A percentile compares a stretch with the other conserved stretches of the same genome.
phyloP scores from a whole-genome alignment of 192 early-diverging fungal species.

The Entophlyctis helioformis region DNA sequence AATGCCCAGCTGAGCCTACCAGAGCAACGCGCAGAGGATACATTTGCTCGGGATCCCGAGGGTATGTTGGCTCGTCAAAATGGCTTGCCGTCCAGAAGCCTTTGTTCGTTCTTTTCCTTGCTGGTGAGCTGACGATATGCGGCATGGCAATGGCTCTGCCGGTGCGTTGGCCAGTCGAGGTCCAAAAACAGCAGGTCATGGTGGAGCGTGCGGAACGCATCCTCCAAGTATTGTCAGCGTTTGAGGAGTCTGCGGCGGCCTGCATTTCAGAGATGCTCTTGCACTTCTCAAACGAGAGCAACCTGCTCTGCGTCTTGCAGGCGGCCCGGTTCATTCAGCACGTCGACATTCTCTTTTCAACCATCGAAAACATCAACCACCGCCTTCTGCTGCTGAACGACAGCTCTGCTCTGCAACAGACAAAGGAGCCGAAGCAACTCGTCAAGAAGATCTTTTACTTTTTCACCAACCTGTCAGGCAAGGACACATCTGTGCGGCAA shows the following conservation, averaged over 20 bases:
- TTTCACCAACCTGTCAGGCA: slow-evolving; percentile 78
- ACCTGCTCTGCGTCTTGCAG: slow-evolving; percentile 68
- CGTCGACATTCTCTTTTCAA: slow-evolving; percentile 82
- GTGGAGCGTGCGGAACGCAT: slow-evolving; percentile 86
- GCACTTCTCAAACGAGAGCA: slow-evolving; percentile 75
- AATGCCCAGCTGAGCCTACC: too few relatives aligned
- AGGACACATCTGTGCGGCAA: slow-evolving; percentile 29
- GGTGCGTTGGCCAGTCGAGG: slow-evolving; percentile 33
- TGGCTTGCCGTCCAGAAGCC: too few relatives aligned
- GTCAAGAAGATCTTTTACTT: slow-evolving; percentile 92
- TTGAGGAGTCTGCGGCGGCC: slow-evolving; percentile 91
- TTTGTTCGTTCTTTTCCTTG: too few relatives aligned
- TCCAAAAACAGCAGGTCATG: slow-evolving; percentile 48
- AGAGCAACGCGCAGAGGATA: too few relatives aligned
- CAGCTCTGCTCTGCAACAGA: slow-evolving; percentile 31
- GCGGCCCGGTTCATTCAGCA: slow-evolving; percentile 81
- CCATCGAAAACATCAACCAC: slow-evolving; percentile 76
- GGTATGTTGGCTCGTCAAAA: too few relatives aligned
- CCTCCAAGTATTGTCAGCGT: slow-evolving; percentile 81
- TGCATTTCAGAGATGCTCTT: slow-evolving; percentile 93
- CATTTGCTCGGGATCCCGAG: too few relatives aligned
- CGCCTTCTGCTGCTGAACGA: slow-evolving; percentile 58
- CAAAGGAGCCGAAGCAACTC: slow-evolving; percentile 85
- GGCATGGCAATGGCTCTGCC: too few relatives aligned
- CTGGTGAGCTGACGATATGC: too few relatives aligned